Conservation (phyloP, 345 rosid genomes). For the Raphanus sativus region DNA sequence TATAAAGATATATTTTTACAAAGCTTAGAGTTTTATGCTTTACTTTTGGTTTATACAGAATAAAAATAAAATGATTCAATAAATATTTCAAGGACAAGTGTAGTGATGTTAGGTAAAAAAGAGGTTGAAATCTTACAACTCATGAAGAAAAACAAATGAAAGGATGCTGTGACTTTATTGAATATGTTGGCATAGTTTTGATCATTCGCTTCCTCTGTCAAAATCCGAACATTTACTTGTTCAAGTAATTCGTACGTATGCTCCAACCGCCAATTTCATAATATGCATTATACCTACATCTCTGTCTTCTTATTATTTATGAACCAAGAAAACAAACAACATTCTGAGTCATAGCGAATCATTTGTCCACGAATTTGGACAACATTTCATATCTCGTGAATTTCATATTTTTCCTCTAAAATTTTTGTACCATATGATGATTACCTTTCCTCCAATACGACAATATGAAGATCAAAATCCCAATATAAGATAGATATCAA, state of each 20-base stretch:
- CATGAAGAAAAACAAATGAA: constrained; percentile 12
- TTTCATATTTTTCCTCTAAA: constrained; percentile 26
- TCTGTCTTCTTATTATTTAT: constrained; percentile 23
- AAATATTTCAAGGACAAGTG: constrained; percentile 22
- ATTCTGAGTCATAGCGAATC: constrained; percentile 31
- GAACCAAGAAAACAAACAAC: background rate
- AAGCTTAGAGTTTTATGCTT: background rate
- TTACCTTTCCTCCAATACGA: constrained; percentile 32
- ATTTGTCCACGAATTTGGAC: constrained; percentile 36
- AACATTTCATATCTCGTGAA: constrained; percentile 37
- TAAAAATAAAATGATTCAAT: constrained; percentile 14
- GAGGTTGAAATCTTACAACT: constrained; percentile 11
- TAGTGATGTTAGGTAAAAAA: constrained; percentile 24
- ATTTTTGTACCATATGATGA: constrained; percentile 27
- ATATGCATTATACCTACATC: constrained; percentile 34
- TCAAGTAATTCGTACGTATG: constrained; percentile 39
- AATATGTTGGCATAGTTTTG: constrained; percentile 37
- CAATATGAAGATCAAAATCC: constrained; percentile 10
- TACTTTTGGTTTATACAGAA: background rate
- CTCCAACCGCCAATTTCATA: constrained; percentile 37
- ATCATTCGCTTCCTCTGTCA: constrained; percentile 32
- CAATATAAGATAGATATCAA: background rate
- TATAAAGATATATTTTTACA: background rate
- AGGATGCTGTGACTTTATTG: constrained; percentile 21
- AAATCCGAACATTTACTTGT: constrained; percentile 37